Conservation (phyloP, 768 basidiomycete species). For the Boletus rufocinnamomeus region DNA sequence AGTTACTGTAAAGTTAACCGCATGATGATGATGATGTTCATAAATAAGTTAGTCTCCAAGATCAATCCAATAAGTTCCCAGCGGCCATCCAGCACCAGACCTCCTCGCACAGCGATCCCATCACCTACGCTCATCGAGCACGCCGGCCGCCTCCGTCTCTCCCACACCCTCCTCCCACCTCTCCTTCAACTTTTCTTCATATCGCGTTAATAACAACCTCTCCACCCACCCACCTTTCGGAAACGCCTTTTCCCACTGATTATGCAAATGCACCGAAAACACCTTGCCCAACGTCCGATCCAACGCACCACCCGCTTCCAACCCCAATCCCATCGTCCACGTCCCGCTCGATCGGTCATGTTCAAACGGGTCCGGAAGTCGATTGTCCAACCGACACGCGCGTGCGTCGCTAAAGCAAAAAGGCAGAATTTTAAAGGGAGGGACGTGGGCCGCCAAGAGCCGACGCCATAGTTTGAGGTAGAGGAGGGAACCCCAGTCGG, state of each 20-base stretch:
- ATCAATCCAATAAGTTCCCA: no score
- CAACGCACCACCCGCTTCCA: slow-evolving; percentile 62
- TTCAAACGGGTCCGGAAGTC: slow-evolving; percentile 89
- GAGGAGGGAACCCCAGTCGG: slow-evolving; percentile 92
- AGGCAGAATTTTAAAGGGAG: slow-evolving; percentile 89
- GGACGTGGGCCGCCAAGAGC: slow-evolving; percentile 67
- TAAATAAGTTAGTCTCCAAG: no score
- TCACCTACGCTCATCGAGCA: background rate
- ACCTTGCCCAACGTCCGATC: slow-evolving; percentile 66
- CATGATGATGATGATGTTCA: no score
- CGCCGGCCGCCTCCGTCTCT: background rate
- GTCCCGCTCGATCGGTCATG: slow-evolving; percentile 52
- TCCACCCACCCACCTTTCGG: slow-evolving; percentile 88
- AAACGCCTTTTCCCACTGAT: slow-evolving; percentile 92
- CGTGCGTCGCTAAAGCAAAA: slow-evolving; percentile 95
- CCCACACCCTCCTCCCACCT: background rate
- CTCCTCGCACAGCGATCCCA: background rate
- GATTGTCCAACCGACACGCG: slow-evolving; percentile 89
- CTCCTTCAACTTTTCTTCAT: slow-evolving; percentile 43
- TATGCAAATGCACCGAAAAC: slow-evolving; percentile 91
- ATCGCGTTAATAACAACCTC: slow-evolving; percentile 66
- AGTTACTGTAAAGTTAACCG: background rate
- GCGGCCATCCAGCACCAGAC: background rate
- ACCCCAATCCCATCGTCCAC: slow-evolving; percentile 69
- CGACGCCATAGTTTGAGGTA: slow-evolving; percentile 92